Evolutionary conservation across 1,284 basidiomycete genomes (phyloP), one percentile per base, ranked within the genome.

Genomic region (Ustilago cynodontis): DNA sequence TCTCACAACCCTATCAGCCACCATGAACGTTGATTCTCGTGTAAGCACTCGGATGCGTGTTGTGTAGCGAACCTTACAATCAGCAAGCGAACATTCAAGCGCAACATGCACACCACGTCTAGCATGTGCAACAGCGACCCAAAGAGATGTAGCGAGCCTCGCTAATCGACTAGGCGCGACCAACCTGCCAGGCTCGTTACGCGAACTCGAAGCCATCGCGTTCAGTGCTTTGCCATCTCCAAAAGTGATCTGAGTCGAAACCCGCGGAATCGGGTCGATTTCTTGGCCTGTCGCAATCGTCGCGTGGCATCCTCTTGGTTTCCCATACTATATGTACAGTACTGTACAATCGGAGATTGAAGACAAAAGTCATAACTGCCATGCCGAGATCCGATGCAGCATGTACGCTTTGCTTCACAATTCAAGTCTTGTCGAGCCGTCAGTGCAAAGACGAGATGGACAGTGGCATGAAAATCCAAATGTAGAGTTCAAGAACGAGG

Each of bases 31-130:
- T 22, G 43, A n/a, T 45, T n/a, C 5, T n/a, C 43, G 43, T 45
- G 22, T 45, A 22, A 6, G 13, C 5, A 22, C 22, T 45, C 43
- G 43, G 43, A 45, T 45, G 43, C 11, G 43, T 22, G 13, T 20
- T 45, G 43, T 45, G 43, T 45, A 45, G 43, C 43, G n/a, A 45
- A 45, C 43, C n/a, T 45, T 45, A 45, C 43, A 45, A 2, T 45
- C n/a, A n/a, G 22, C 2, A 11, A n/a, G 43, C 22, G 22, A n/a
- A 11, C 22, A 22, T 8, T n/a, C 8, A 20, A 20, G 43, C n/a
- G 13, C 43, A n/a, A 45, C 43, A 45, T 49, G 26, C 1, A 1
- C 47, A 33, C 31, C 31, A 33, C 31, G 31, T 33, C 31, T 33
- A n/a, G 24, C 26, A 28, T 26, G 24, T 14, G 26, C 24, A 49